phyloP scores from a whole-genome alignment of 2,329 filamentous ascomycete genomes.

The Scedosporium apiospermum region DNA sequence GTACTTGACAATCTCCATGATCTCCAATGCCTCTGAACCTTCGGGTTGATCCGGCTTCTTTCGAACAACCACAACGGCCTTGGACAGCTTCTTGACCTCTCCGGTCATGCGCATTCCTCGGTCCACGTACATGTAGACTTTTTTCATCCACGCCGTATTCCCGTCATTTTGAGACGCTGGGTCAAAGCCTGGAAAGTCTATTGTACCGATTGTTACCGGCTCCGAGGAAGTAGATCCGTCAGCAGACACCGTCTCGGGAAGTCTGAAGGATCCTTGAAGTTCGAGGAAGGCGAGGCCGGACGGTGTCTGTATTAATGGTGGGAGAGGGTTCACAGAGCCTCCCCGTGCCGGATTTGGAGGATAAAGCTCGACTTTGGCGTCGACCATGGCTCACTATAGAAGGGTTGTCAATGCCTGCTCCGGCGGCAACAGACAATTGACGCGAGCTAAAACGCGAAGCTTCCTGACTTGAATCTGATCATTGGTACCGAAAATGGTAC shows the following conservation, averaged over 20 bases:
- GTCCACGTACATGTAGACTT: conserved; percentile 79
- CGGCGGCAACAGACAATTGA: background rate
- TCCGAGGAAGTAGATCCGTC: conserved; percentile 7
- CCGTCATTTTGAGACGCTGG: conserved; percentile 33
- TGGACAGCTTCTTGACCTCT: conserved; percentile 78
- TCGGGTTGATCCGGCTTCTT: conserved; percentile 37
- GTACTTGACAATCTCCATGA: conserved; percentile 78
- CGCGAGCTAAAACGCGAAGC: background rate
- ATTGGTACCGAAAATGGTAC: background rate
- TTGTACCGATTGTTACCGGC: conserved; percentile 53
- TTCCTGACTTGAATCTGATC: background rate
- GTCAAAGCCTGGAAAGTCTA: conserved; percentile 70
- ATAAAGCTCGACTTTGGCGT: conserved; percentile 26
- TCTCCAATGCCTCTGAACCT: conserved; percentile 55
- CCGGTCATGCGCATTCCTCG: conserved; percentile 82
- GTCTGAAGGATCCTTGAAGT: conserved; percentile 61
- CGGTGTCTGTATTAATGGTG: conserved; percentile 77
- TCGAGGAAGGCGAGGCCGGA: conserved; percentile 83
- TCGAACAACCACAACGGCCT: conserved; percentile 69
- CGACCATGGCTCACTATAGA: background rate
- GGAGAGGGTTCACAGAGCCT: conserved; percentile 48
- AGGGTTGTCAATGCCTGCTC: background rate
- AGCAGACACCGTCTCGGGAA: conserved; percentile 13
- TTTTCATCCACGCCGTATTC: conserved; percentile 76
- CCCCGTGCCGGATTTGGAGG: conserved; percentile 18